Percentiles rank a stretch among this genome's conserved stretches.
Evolutionary conservation across 768 basidiomycete genomes (phyloP).

Genomic region (Asterophora parasitica): DNA sequence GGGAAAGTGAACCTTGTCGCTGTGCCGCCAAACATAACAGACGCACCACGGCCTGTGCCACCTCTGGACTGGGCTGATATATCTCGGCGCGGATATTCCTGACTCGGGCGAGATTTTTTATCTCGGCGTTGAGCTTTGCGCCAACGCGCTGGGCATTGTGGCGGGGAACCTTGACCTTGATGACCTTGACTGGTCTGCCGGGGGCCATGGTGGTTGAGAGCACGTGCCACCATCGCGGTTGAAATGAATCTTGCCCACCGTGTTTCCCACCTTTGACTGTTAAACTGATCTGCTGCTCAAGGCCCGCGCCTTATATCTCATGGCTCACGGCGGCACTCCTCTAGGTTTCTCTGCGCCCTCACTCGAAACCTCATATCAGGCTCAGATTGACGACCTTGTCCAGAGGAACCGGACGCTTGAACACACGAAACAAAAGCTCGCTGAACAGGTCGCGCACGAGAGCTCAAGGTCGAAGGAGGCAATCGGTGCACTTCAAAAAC

Average conservation of each 20-base stretch:
- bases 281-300: not conserved
- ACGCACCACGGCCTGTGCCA: constrained; percentile 66
- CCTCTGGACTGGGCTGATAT: constrained; percentile 58
- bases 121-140: constrained; percentile 53
- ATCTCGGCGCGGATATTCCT: constrained; percentile 50
- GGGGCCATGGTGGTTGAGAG: constrained; percentile 46
- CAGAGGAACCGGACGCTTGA: constrained; percentile 63
- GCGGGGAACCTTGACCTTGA: constrained; percentile 65
- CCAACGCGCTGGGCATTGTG: constrained; percentile 74
- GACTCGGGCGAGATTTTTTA: constrained; percentile 49
- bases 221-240: no score
- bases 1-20: not conserved
- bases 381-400: constrained; percentile 72
- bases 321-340: constrained; percentile 20
- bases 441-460: constrained; percentile 42
- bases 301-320: not conserved
- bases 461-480: constrained; percentile 36
- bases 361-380: constrained; percentile 55
- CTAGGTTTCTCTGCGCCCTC: constrained; percentile 30
- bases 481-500: constrained; percentile 38
- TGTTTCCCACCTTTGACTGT: not conserved
- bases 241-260: constrained; percentile 3
- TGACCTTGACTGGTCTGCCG: constrained; percentile 47
- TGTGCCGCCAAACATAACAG: not conserved
- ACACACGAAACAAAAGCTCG: constrained; percentile 51